These are phyloP conservation scores for Neurospora africana DNA, from an alignment of 495 filamentous ascomycete species.

Conservation along the genomic window DNA sequence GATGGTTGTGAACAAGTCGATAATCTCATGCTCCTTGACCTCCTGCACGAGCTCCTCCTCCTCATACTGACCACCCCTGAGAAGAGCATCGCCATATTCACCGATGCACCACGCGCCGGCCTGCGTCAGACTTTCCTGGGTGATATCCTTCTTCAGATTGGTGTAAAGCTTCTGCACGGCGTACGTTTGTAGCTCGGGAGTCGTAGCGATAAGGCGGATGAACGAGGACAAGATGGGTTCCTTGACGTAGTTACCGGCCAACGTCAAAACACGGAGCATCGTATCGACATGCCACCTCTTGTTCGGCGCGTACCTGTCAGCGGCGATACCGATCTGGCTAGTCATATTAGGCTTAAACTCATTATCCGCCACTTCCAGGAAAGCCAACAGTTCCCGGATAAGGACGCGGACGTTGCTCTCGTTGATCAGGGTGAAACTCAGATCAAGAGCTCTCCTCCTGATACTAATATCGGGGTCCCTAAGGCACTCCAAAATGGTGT, in stretches of 20 bases:
- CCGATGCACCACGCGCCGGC: slow-evolving; percentile 98
- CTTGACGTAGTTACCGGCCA: slow-evolving; percentile 94
- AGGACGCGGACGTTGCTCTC: slow-evolving; percentile 89
- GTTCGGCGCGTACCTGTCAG: slow-evolving; percentile 88
- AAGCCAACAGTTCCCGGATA: slow-evolving; percentile 83
- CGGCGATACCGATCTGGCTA: slow-evolving; percentile 90
- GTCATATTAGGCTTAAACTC: slow-evolving; percentile 99
- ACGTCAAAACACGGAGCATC: slow-evolving; percentile 84
- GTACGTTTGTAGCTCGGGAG: slow-evolving; percentile 89
- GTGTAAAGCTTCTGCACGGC: slow-evolving; percentile 90
- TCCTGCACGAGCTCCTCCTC: slow-evolving; percentile 88
- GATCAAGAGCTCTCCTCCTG: slow-evolving; percentile 80
- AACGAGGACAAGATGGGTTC: slow-evolving; percentile 97
- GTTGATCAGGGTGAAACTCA: slow-evolving; percentile 97
- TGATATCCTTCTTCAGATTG: slow-evolving; percentile 86
- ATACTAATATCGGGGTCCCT: slow-evolving; percentile 99
- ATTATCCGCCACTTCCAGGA: slow-evolving; percentile 92
- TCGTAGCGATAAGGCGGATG: slow-evolving; percentile 88
- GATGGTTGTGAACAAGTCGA: slow-evolving; percentile 84
- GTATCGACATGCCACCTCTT: slow-evolving; percentile 98
- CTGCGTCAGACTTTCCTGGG: slow-evolving; percentile 87
- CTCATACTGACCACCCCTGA: slow-evolving; percentile 84
- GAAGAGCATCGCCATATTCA: slow-evolving; percentile 84
- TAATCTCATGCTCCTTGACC: slow-evolving; percentile 79
- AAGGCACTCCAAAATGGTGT: slow-evolving; percentile 92